A percentile compares a stretch with the other conserved stretches of the same genome.
These are phyloP conservation scores for Blastocystis sp. DNA, from an alignment of 352 stramenopile species.

Conservation along the genomic window DNA sequence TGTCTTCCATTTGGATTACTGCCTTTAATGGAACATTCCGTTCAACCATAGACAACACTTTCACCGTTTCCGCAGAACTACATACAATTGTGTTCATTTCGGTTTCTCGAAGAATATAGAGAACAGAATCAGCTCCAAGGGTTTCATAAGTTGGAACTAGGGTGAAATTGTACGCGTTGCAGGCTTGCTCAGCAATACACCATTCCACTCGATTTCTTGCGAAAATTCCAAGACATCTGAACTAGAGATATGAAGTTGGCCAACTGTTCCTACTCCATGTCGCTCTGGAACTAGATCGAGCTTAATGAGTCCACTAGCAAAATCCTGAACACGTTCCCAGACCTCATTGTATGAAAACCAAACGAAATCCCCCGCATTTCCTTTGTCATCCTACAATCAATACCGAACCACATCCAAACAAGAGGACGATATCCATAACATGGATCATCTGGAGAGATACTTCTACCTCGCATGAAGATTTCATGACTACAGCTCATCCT, in stretches of 20 bases:
- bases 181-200: slow-evolving; percentile 31
- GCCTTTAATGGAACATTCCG: slow-evolving; percentile 4
- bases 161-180: slow-evolving; percentile 32
- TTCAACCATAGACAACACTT: slow-evolving; percentile 28
- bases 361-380: slow-evolving; percentile 22
- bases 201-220: slow-evolving; percentile 36
- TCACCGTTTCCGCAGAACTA: slow-evolving; percentile 3
- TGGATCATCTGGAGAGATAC: not conserved
- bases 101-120: slow-evolving; percentile 33
- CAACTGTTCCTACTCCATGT: not conserved
- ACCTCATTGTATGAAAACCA: slow-evolving; percentile 48
- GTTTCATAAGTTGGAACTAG: slow-evolving; percentile 49
- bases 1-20: slow-evolving; percentile 49
- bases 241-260: not conserved
- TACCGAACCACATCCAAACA: not conserved
- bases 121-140: slow-evolving; percentile 13
- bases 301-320: slow-evolving; percentile 25
- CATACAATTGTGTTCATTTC: slow-evolving; percentile 54
- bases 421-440: slow-evolving; percentile 55
- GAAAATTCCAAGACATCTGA: slow-evolving; percentile 11
- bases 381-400: slow-evolving; percentile 15
- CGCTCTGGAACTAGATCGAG: slow-evolving; percentile 45
- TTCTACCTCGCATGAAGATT: slow-evolving; percentile 17
- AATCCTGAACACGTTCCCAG: slow-evolving; percentile 46
- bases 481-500: not conserved